Conservation (phyloP, 2,329 filamentous ascomycete species). For the Diaporthe caulivora region DNA sequence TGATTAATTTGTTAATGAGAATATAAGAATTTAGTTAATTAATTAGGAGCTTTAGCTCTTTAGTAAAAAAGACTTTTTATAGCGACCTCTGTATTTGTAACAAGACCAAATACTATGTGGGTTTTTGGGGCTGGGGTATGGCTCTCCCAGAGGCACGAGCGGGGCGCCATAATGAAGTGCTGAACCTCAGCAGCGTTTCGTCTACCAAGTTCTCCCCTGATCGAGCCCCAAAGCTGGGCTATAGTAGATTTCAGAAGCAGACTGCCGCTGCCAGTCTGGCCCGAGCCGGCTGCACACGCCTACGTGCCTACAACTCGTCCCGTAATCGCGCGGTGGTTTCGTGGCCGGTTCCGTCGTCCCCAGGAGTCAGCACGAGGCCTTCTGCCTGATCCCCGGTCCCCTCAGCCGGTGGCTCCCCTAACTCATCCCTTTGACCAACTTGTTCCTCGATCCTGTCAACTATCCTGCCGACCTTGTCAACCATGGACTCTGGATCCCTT, state of each 20-base stretch:
- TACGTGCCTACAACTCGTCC: constrained; percentile 54
- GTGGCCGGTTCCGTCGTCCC: constrained; percentile 48
- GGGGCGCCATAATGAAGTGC: background rate
- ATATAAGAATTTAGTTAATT: too few relatives aligned
- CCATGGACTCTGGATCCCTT: constrained; percentile 54
- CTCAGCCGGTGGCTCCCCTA: constrained; percentile 35
- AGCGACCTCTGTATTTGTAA: background rate
- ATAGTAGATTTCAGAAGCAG: too few relatives aligned
- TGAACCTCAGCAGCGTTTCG: background rate
- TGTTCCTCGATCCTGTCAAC: constrained; percentile 53
- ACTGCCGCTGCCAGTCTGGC: background rate
- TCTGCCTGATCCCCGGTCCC: background rate
- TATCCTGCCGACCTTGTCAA: constrained; percentile 68
- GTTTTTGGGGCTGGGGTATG: too few relatives aligned
- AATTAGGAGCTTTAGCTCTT: too few relatives aligned
- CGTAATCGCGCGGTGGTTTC: constrained; percentile 48
- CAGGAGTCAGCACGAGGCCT: constrained; percentile 20
- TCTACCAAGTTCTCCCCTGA: background rate
- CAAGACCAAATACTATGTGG: background rate
- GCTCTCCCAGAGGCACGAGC: background rate
- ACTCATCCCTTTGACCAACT: background rate
- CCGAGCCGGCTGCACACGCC: background rate
- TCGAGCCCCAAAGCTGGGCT: background rate
- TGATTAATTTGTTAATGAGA: too few relatives aligned
- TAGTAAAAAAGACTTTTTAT: too few relatives aligned